These are phyloP conservation scores for Penicillium bialowiezense DNA, from an alignment of 495 filamentous ascomycete species.

Conservation along the genomic window DNA sequence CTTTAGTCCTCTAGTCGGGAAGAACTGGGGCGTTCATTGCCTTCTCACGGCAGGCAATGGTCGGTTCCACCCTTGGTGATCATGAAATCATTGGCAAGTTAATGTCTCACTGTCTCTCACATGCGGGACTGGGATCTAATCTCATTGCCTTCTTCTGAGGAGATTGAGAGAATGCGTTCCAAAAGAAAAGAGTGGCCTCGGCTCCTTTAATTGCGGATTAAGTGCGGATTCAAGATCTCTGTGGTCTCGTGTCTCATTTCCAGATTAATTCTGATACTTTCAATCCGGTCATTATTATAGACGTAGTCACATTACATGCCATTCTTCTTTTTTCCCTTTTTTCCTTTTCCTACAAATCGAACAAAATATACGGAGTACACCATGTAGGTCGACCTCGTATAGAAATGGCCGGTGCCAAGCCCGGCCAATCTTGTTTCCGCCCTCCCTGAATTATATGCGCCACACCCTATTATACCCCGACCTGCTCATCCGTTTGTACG, in stretches of 20 bases:
- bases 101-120: neutral
- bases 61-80: conserved; percentile 4
- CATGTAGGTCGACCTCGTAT: neutral
- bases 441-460: neutral
- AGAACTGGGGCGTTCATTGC: conserved; percentile 1
- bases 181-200: too few relatives aligned
- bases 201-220: too few relatives aligned
- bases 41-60: neutral
- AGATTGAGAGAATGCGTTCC: too few relatives aligned
- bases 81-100: conserved; percentile 1
- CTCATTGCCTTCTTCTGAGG: too few relatives aligned
- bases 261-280: too few relatives aligned
- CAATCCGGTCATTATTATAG: too few relatives aligned
- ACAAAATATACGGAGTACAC: too few relatives aligned
- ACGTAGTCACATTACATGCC: too few relatives aligned
- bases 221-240: too few relatives aligned
- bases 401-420: conserved; percentile 3
- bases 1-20: conserved; percentile 8
- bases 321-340: too few relatives aligned
- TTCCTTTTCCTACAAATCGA: too few relatives aligned
- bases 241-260: too few relatives aligned
- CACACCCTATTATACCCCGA: conserved; percentile 1
- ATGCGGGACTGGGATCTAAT: neutral
- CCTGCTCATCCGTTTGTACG: neutral
- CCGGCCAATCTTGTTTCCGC: conserved; percentile 10